Evolutionary conservation across 768 basidiomycete genomes (phyloP).

Genomic region (Tulasnella sp.): DNA sequence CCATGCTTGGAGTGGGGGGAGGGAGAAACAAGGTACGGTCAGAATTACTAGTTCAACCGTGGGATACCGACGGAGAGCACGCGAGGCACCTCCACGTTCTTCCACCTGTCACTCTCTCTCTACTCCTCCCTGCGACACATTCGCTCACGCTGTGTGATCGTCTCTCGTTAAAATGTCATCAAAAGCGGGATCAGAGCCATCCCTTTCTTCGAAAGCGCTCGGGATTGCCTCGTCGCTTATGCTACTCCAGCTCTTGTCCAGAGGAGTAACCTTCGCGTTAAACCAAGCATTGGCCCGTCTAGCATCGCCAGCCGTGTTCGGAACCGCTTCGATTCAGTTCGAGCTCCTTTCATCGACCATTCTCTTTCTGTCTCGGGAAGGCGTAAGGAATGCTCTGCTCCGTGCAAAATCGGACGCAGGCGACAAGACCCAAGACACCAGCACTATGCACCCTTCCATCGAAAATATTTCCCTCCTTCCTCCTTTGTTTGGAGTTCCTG

Average conservation of each 20-base stretch:
- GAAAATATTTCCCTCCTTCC: constrained; percentile 63
- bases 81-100: constrained; percentile 4
- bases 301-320: constrained; percentile 72
- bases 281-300: constrained; percentile 85
- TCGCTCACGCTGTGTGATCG: not conserved
- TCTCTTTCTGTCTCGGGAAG: constrained; percentile 90
- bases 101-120: not conserved
- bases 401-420: constrained; percentile 41
- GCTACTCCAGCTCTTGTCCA: constrained; percentile 77
- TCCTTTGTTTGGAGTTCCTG: constrained; percentile 59
- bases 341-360: constrained; percentile 87
- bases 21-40: constrained; percentile 11
- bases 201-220: constrained; percentile 43
- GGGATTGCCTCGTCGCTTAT: constrained; percentile 63
- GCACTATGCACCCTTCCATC: constrained; percentile 26
- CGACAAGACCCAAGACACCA: constrained; percentile 16
- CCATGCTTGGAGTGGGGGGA: constrained; percentile 14
- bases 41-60: constrained; percentile 8
- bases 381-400: constrained; percentile 78
- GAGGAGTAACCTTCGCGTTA: constrained; percentile 78
- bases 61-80: not conserved
- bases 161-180: not conserved
- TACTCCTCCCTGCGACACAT: not conserved
- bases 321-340: constrained; percentile 90
- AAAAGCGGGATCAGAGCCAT: not conserved